Base-by-base conservation (phyloP, 1,284 basidiomycete species). In the Austroboletus niveus region DNA sequence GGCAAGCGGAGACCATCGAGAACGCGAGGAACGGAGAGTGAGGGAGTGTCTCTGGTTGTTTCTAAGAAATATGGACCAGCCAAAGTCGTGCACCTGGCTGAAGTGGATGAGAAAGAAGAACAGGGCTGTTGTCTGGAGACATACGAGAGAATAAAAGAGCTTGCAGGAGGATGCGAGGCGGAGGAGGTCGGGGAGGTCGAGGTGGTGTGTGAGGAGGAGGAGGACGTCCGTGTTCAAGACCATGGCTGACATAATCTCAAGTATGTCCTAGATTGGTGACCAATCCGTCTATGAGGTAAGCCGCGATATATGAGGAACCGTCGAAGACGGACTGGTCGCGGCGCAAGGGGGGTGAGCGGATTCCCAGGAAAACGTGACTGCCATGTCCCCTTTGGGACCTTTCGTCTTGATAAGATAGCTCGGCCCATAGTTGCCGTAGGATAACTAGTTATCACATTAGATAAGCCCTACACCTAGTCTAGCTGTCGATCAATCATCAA, bases 11-110 rank as follows among this genome's bases (percentile, higher is more conserved):
- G 72, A 64, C 84, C 86, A 87, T 14, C 58, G 52, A 1, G 62
- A 57, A 15, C 79, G 70, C 4, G 78, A 69, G 39, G 70, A 73
- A 2, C 70, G 66, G 14, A 87, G 69, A 56, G 83, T 82, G 57
- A 70, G 69, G 5, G 83, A 83, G 2, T 75, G 75, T 39, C 83
- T 75, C 24, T 75, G 74, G 57, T 85, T 72, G 20, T 59, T 60
- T 36, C 73, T 75, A 38, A 82, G 65, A 61, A 81, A 80, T 43
- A 62, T 67, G 20, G 73, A 61, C 84, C 86, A 89, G 8, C 85
- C 87, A 61, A 75, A 81, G 38, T 78, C 72, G 45, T 74, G 66
- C 10, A 89, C 77, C 87, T 89, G 57, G 47, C 41, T 55, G 17
- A 45, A 48, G 15, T 42, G 30, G 29, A 47, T 56, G 51, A 59